Evolutionary conservation across 2,329 filamentous ascomycete genomes (phyloP).

Genomic region (Colletotrichum cordylinicola): DNA sequence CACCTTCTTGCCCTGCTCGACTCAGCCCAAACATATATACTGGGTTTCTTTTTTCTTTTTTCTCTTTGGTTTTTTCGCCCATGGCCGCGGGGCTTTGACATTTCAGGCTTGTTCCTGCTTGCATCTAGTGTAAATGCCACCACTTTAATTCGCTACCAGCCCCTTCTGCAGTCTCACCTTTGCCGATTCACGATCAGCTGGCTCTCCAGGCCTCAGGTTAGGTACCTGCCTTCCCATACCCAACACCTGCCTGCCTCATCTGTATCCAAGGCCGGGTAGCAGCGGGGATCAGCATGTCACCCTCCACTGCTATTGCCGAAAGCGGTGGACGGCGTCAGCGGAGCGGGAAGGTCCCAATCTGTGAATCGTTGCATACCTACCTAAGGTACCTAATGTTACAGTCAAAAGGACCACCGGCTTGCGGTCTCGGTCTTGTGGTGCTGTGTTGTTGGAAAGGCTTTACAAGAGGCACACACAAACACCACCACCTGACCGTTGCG

Average conservation of each 20-base stretch:
- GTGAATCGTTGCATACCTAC: not conserved
- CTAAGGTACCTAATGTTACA: not conserved
- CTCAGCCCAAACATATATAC: constrained; percentile 12
- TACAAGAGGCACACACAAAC: not conserved
- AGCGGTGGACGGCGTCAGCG: not conserved
- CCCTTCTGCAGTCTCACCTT: not conserved
- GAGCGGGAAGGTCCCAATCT: constrained; percentile 3
- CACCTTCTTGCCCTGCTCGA: constrained; percentile 4
- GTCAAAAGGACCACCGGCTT: not conserved
- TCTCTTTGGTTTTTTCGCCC: not conserved
- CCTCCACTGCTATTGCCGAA: not conserved
- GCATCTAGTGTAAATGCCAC: not conserved
- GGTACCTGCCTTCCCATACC: not conserved
- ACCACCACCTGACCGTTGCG: not conserved
- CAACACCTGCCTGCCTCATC: not conserved
- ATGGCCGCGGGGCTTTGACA: not conserved
- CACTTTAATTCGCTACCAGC: not conserved
- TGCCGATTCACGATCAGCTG: not conserved
- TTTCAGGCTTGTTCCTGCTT: not conserved
- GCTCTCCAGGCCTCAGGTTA: not conserved
- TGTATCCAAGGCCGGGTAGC: constrained; percentile 1
- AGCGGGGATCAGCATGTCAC: constrained; percentile 2
- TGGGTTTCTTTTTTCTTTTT: not conserved
- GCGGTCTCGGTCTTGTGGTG: not conserved
- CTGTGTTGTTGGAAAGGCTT: not conserved